Conservation (phyloP, 345 rosid genomes). For the Balakata baccata region DNA sequence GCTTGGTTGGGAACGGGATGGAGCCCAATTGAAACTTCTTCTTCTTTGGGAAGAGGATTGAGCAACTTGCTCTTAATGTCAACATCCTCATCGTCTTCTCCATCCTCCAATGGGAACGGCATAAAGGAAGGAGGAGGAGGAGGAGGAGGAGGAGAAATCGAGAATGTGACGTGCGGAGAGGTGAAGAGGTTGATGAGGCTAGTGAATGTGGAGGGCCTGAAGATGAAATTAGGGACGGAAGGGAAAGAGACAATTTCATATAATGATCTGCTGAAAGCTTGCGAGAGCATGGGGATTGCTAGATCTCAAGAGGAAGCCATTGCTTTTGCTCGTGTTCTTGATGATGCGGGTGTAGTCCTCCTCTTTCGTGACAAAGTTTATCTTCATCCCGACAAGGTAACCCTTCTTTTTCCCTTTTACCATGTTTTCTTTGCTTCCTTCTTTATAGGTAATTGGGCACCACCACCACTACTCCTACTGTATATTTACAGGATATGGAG, state of each 20-base stretch:
- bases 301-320: constrained; percentile 71
- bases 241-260: constrained; percentile 67
- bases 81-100: constrained; percentile 1
- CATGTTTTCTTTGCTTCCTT: not conserved
- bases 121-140: not conserved
- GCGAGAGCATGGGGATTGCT: constrained; percentile 61
- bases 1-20: not conserved
- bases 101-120: constrained; percentile 3
- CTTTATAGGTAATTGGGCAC: not conserved
- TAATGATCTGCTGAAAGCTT: constrained; percentile 54
- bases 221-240: constrained; percentile 58
- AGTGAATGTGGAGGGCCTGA: constrained; percentile 78
- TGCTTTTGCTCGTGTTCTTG: constrained; percentile 73
- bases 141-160: constrained; percentile 6
- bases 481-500: not conserved
- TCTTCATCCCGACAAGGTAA: constrained; percentile 88
- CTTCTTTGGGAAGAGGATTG: too few relatives aligned
- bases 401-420: not conserved
- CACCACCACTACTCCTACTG: too few relatives aligned
- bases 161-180: constrained; percentile 45
- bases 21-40: not conserved
- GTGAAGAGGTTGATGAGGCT: constrained; percentile 77
- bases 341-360: constrained; percentile 81
- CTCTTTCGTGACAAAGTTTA: constrained; percentile 83
- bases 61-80: not conserved